phyloP scores from a whole-genome alignment of 352 stramenopile species.

The Pythium guiyangense region DNA sequence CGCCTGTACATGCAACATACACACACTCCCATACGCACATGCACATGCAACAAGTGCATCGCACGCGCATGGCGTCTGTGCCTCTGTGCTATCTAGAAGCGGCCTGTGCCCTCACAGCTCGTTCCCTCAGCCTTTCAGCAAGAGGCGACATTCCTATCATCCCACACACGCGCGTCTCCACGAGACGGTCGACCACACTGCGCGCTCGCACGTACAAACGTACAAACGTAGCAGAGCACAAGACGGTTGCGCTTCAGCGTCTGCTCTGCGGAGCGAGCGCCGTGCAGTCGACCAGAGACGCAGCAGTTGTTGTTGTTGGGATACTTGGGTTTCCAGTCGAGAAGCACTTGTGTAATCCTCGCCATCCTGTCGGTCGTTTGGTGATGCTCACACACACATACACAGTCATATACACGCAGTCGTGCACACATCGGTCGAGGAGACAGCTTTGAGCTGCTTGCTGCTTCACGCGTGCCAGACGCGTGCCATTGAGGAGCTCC shows the following conservation, averaged over 20 bases:
- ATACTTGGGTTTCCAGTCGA: slow-evolving; percentile 11
- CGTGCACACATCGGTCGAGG: too few relatives aligned
- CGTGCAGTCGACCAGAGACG: neutral
- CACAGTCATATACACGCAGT: neutral
- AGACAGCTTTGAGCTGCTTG: neutral
- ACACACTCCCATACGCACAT: too few relatives aligned
- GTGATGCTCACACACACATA: neutral
- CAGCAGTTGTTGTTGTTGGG: neutral
- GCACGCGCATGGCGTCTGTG: slow-evolving; percentile 1
- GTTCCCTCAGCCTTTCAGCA: slow-evolving; percentile 10
- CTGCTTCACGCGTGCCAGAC: too few relatives aligned
- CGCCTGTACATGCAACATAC: slow-evolving; percentile 1
- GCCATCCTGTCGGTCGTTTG: slow-evolving; percentile 5
- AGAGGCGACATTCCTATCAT: slow-evolving; percentile 13
- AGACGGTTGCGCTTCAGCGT: slow-evolving; percentile 9
- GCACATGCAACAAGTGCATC: slow-evolving; percentile 1
- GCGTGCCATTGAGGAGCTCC: too few relatives aligned
- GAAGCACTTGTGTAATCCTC: slow-evolving; percentile 15
- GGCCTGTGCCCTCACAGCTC: neutral
- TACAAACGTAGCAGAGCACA: slow-evolving; percentile 1
- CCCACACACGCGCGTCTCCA: slow-evolving; percentile 1
- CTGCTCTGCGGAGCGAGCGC: neutral
- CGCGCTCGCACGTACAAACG: neutral
- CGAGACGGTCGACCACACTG: neutral
- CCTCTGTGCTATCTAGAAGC: slow-evolving; percentile 7